These are phyloP conservation scores for Claviceps quebecensis DNA, from an alignment of 2,329 filamentous ascomycete species.

Conservation along the genomic window DNA sequence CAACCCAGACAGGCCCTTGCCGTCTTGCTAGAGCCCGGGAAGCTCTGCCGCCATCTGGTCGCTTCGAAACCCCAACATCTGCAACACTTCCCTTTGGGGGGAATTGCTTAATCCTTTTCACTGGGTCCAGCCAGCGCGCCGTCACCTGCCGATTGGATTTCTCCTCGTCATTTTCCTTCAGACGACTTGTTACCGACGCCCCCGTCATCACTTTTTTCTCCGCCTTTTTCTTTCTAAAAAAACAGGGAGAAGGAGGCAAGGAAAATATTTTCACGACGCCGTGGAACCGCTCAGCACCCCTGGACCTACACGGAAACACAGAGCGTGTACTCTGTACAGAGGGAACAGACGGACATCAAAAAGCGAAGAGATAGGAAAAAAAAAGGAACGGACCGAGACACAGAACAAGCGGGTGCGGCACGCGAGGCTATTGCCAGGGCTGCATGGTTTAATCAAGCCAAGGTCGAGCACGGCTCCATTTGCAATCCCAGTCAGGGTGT, in stretches of 20 bases:
- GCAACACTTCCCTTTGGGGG: background rate
- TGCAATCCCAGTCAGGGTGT: constrained; percentile 6
- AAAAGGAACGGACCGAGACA: background rate
- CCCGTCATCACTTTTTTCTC: background rate
- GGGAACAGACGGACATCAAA: background rate
- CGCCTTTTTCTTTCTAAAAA: background rate
- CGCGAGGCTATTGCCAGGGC: constrained; percentile 3
- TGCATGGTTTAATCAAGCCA: constrained; percentile 1
- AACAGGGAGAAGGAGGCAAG: background rate
- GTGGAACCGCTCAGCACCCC: background rate
- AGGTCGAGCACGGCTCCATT: constrained; percentile 3
- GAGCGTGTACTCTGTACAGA: background rate
- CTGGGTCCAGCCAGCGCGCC: constrained; percentile 2
- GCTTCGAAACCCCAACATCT: constrained; percentile 1
- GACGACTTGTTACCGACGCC: background rate
- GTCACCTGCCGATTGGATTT: background rate
- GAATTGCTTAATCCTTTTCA: constrained; percentile 3
- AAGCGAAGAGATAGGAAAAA: background rate
- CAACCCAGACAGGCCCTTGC: background rate
- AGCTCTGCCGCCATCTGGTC: background rate
- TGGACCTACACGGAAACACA: background rate
- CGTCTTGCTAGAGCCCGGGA: background rate
- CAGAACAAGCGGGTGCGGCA: constrained; percentile 2
- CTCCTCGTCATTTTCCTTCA: background rate
- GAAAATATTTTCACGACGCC: background rate